phyloP scores from a whole-genome alignment of 2,329 filamentous ascomycete genomes.

The Leptographium lundbergii region DNA sequence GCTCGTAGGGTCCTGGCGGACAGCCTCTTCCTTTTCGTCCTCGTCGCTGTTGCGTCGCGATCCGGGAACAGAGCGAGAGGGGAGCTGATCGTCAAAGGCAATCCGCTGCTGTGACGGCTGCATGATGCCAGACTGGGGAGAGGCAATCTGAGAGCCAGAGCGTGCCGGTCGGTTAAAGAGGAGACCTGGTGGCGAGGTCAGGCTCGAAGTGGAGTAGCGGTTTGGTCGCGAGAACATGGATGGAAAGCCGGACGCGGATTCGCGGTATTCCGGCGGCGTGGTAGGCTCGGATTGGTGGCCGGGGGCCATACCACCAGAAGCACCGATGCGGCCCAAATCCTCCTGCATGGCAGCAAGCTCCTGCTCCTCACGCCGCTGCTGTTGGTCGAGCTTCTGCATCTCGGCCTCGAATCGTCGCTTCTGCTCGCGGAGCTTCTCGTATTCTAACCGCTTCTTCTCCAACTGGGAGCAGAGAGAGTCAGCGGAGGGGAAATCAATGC shows the following conservation, averaged over 20 bases:
- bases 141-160: constrained; percentile 68
- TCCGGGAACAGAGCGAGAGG: constrained; percentile 74
- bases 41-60: constrained; percentile 87
- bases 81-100: constrained; percentile 50
- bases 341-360: constrained; percentile 79
- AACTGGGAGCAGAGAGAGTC: constrained; percentile 43
- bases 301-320: constrained; percentile 30
- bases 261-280: constrained; percentile 85
- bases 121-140: constrained; percentile 54
- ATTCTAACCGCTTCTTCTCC: constrained; percentile 87
- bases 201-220: constrained; percentile 77
- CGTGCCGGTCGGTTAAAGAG: constrained; percentile 60
- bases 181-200: constrained; percentile 64
- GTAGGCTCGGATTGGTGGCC: constrained; percentile 89
- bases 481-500: not conserved
- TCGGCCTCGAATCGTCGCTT: constrained; percentile 83
- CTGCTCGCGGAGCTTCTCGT: constrained; percentile 81
- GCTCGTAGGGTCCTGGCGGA: constrained; percentile 55
- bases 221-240: constrained; percentile 73
- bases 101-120: constrained; percentile 31
- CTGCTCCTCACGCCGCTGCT: constrained; percentile 69
- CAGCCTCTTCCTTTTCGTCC: constrained; percentile 69
- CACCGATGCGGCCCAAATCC: constrained; percentile 49
- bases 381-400: constrained; percentile 78
- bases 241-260: constrained; percentile 57